Evolutionary conservation across 805 yeast genomes (phyloP), one percentile per base, ranked within the genome.

Genomic region (Candida tallmaniae): DNA sequence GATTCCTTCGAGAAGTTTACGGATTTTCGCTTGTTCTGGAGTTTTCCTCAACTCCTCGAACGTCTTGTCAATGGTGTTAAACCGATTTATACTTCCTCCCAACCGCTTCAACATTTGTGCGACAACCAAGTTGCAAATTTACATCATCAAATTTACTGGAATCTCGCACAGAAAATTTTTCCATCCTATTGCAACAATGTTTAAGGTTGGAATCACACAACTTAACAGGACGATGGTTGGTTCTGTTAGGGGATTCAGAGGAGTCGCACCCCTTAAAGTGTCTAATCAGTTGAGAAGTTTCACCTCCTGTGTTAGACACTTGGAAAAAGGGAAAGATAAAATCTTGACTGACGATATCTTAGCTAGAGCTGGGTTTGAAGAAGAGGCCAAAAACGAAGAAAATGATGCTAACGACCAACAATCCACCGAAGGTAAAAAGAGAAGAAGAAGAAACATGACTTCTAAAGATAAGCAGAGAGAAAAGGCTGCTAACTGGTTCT

Each of bases 401-500:
- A 5, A 6, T 12, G 26, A 29, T 21, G 39, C 46, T 15, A 47
- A 47, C 3, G 38, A 39, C 16, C 44, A 41, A 18, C 44, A 38
- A 18, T 32, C 27, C 13, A 20, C 28, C 12, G 19, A 12, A 8
- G 37, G 21, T 10, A 15, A 27, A 22, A 34, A 32, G 46, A 59
- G 62, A 47, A 55, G 81, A 65, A 70, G 78, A 66, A 65, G 72
- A 40, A 68, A 66, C 1, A 68, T 64, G 48, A 78, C 89, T 2
- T 74, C 89, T 4, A 72, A 83, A 19, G 95, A 85, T 58, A 70
- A 75, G 52, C 85, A 83, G 64, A 80, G 95, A 56, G 96, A 89
- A 56, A 74, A 74, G 53, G 75, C 80, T 44, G 88, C 95, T 38
- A 83, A 80, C 54, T 63, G 81, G 62, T 78, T 83, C 50, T 84